Evolutionary conservation across 345 rosid species (phyloP).

Genomic region (Draba incana): DNA sequence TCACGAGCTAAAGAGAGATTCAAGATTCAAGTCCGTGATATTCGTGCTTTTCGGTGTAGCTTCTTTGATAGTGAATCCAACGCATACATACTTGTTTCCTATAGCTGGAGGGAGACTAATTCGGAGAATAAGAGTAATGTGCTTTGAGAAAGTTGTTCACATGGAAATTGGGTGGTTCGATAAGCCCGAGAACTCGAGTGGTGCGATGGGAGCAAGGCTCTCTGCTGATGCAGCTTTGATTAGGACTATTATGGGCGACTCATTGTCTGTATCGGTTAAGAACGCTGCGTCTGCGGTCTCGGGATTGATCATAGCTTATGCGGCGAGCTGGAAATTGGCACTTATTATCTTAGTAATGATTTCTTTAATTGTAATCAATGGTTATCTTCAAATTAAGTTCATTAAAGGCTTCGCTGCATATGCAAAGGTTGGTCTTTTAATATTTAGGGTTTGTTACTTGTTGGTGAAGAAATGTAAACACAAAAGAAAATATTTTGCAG

Average conservation of each 20-base stretch:
- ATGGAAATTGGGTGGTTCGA: slow-evolving; percentile 86
- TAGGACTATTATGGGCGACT: slow-evolving; percentile 63
- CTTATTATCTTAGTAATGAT: slow-evolving; percentile 47
- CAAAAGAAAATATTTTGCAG: slow-evolving; percentile 38
- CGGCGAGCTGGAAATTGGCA: slow-evolving; percentile 61
- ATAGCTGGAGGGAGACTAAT: slow-evolving; percentile 67
- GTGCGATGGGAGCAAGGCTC: slow-evolving; percentile 69
- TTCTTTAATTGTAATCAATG: slow-evolving; percentile 53
- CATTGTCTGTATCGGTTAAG: slow-evolving; percentile 50
- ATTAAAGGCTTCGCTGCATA: slow-evolving; percentile 63
- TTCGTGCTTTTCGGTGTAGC: slow-evolving; percentile 53
- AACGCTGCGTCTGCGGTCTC: slow-evolving; percentile 51
- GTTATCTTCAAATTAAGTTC: slow-evolving; percentile 52
- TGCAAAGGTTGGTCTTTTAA: slow-evolving; percentile 52
- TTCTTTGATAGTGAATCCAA: slow-evolving; percentile 47
- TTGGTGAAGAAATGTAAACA: neutral
- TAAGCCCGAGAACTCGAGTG: slow-evolving; percentile 63
- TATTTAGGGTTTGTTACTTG: slow-evolving; percentile 6
- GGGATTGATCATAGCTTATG: slow-evolving; percentile 61
- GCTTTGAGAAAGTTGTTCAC: slow-evolving; percentile 65
- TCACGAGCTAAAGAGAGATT: slow-evolving; percentile 48
- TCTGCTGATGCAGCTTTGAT: slow-evolving; percentile 69
- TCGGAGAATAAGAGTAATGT: slow-evolving; percentile 54
- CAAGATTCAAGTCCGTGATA: slow-evolving; percentile 59
- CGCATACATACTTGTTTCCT: slow-evolving; percentile 51